Evolutionary conservation across 345 rosid species (phyloP), one percentile per base, ranked within the genome.

Genomic region (Noccaea bulbosa): DNA sequence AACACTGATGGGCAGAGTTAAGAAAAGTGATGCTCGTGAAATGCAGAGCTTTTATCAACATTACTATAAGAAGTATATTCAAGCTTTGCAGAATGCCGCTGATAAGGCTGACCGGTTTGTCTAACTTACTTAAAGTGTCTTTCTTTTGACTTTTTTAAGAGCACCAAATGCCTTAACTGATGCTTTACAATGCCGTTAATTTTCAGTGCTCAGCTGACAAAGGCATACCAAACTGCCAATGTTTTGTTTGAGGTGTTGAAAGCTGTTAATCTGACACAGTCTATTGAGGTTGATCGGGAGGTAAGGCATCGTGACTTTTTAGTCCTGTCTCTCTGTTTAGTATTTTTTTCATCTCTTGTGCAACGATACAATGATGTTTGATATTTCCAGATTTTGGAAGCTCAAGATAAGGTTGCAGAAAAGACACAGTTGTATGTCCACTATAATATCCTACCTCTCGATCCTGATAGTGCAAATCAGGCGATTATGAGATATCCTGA

Each of bases 171-270:
- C 24, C n/a, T 37, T 55, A 8, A 48, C 52, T 72, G 60, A 69
- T 44, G n/a, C 11, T 22, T 9, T 8, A 2, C 33, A 14, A 14
- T 66, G 67, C 6, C 73, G 46, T 78, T 68, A 8, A 51, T 56
- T 54, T 82, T 47, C 80, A 95, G 99, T 79, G 98, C 99, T 5
- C 98, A 92, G 84, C 88, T 95, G 77, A 90, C 99, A 17, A 95
- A 95, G 83, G 99, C 99, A 45, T 95, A 95, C 81, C 99, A 95
- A 81, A 95, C 99, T 65, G 99, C 99, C n/a, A 92, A 92, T 81
- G 98, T 95, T 77, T 97, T 95, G 75, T 95, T 95, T 80, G 99
- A 95, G 84, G 99, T 95, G 76, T 83, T 95, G 79, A 95, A 74
- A 78, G 99, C 99, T 41, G 99, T 95, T 52, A 95, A 92, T 83